Base-by-base conservation (phyloP, 139 green algal species). In the Chlorella sorokiniana region DNA sequence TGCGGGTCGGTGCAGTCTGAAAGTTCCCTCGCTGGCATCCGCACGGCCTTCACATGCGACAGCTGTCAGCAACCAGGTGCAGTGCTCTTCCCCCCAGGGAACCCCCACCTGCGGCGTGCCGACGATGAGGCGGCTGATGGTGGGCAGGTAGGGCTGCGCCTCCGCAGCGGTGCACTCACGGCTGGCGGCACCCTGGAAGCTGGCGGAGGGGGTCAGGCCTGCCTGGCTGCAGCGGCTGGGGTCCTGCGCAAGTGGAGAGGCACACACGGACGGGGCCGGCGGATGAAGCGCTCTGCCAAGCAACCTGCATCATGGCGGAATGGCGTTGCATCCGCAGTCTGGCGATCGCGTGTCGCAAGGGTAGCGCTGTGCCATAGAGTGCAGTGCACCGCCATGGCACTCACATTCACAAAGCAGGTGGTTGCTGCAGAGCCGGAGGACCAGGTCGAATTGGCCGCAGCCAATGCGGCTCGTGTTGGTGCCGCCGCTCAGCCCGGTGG, bases 381-480 rank as follows among this genome's bases (percentile, higher is more conserved):
- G n/a, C n/a, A n/a, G n/a, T n/a, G n/a, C n/a, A n/a, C n/a, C 22
- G 27, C 56, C 63, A 37, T 3, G 1, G 29, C 9, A 4, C 69
- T 27, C 69, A 62, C 69, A 18, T 37, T n/a, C 2, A 76, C 69
- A 20, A 61, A 76, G 44, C 69, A 76, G 14, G 69, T 76, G 42
- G n/a, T 10, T 10, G 16, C 56, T 33, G 56, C 56, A 10, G 56
- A 65, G 18, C 56, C 56, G 18, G 56, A 56, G 18, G 27, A 79
- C 73, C 27, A 79, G 9, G 52, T 79, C 73, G 35, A 35, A 69
- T 54, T 79, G 69, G n/a, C 69, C 69, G 69, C 73, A 79, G 37
- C 73, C 73, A 4, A 69, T 42, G 41, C 25, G 29, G 25, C 25
- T 69, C 0, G 73, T 79, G 52, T 79, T 79, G 16, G 40, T 27